Evolutionary conservation across 805 yeast species (phyloP).

Genomic region (Yarrowia sp.): DNA sequence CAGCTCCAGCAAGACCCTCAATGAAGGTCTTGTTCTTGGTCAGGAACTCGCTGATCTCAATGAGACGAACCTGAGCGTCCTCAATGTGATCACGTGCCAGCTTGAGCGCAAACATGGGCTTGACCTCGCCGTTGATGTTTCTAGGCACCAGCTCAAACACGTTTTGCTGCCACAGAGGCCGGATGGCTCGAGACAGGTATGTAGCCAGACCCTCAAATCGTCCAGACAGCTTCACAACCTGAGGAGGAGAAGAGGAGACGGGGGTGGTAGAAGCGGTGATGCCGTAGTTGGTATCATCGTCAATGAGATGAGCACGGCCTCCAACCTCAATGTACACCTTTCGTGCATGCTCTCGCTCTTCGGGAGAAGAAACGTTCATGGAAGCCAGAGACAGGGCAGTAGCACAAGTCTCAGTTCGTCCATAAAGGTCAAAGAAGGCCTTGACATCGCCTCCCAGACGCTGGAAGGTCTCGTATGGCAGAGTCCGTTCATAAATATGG

Average conservation of each 20-base stretch:
- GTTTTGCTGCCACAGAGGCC: conserved; percentile 73
- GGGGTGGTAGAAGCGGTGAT: conserved; percentile 5
- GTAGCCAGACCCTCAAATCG: conserved; percentile 85
- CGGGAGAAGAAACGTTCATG: conserved; percentile 45
- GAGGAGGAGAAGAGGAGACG: background rate
- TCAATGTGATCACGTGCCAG: conserved; percentile 33
- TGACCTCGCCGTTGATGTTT: conserved; percentile 27
- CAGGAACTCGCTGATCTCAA: conserved; percentile 42
- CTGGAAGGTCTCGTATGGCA: conserved; percentile 76
- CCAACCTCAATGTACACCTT: conserved; percentile 40
- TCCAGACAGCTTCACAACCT: conserved; percentile 75
- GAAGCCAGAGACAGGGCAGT: conserved; percentile 79
- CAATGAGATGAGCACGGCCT: conserved; percentile 39
- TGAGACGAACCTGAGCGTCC: conserved; percentile 36
- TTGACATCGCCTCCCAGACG: conserved; percentile 63
- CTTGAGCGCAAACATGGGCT: conserved; percentile 34
- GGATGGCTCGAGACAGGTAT: conserved; percentile 70
- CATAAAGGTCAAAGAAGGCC: conserved; percentile 73
- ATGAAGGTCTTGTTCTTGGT: conserved; percentile 47
- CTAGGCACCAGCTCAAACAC: conserved; percentile 48
- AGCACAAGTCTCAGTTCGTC: conserved; percentile 86
- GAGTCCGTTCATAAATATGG: conserved; percentile 69
- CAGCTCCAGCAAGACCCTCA: conserved; percentile 43
- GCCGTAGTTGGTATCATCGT: conserved; percentile 33
- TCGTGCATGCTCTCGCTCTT: conserved; percentile 42